Conservation (phyloP, 805 yeast species). For the Debaryomyces maramus region DNA sequence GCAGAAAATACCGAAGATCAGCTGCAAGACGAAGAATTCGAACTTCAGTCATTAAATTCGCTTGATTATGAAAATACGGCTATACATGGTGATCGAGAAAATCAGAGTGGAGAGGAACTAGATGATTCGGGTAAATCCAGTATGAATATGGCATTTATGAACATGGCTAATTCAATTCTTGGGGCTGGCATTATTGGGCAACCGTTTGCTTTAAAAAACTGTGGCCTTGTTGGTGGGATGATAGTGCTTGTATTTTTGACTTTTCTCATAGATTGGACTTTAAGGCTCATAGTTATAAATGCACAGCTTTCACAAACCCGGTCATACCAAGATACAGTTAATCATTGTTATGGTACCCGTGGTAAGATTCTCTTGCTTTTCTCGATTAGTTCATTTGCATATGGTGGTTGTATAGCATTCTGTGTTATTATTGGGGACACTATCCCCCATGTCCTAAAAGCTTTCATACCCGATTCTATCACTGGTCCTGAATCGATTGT, state of each 20-base stretch:
- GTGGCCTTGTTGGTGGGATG: slow-evolving; percentile 77
- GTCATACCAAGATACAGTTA: slow-evolving; percentile 84
- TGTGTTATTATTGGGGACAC: slow-evolving; percentile 95
- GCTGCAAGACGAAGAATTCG: slow-evolving; percentile 6
- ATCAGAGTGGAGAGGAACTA: slow-evolving; percentile 9
- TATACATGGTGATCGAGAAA: not conserved
- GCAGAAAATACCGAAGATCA: not conserved
- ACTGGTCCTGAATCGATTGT: slow-evolving; percentile 31
- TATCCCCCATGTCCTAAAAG: slow-evolving; percentile 81
- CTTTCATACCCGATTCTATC: slow-evolving; percentile 54
- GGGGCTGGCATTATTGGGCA: slow-evolving; percentile 97
- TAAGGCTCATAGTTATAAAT: slow-evolving; percentile 74
- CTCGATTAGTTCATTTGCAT: slow-evolving; percentile 86
- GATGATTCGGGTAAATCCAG: slow-evolving; percentile 32
- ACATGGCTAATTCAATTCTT: slow-evolving; percentile 91
- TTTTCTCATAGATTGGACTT: slow-evolving; percentile 83
- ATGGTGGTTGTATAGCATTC: slow-evolving; percentile 93
- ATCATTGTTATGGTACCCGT: slow-evolving; percentile 68
- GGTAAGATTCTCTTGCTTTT: slow-evolving; percentile 70
- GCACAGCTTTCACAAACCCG: slow-evolving; percentile 73
- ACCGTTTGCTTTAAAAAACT: slow-evolving; percentile 80
- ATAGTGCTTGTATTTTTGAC: slow-evolving; percentile 61
- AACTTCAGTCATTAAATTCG: slow-evolving; percentile 7
- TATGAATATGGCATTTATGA: slow-evolving; percentile 89
- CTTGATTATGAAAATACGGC: slow-evolving; percentile 3